Evolutionary conservation across 140 eudicot species (phyloP).

Genomic region (Ambrosia hybrid): DNA sequence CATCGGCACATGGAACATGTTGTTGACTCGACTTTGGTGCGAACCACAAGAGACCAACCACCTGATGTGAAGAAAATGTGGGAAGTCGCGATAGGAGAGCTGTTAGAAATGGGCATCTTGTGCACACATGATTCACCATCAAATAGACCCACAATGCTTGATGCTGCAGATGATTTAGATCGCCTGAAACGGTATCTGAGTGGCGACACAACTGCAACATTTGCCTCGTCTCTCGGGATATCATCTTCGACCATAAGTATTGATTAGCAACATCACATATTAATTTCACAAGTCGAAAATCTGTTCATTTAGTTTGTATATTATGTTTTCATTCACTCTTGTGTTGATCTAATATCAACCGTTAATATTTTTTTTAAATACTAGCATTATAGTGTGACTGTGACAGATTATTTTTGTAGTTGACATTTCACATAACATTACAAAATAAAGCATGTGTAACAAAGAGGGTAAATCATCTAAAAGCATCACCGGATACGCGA

Average conservation of each 20-base stretch:
- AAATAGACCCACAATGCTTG: constrained; percentile 61
- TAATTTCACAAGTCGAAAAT: not conserved
- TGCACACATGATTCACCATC: constrained; percentile 54
- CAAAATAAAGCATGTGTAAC: too few species aligned
- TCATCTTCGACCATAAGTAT: constrained; percentile 51
- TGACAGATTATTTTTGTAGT: too few species aligned
- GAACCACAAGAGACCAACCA: constrained; percentile 40
- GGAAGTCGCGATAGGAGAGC: constrained; percentile 49
- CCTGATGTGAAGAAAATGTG: constrained; percentile 51
- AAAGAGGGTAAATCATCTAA: too few species aligned
- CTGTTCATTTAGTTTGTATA: not conserved
- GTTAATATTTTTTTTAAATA: too few species aligned
- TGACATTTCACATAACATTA: not conserved
- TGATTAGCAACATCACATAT: not conserved
- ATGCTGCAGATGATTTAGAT: constrained; percentile 54
- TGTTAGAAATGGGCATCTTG: constrained; percentile 51
- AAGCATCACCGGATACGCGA: too few species aligned
- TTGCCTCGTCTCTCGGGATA: constrained; percentile 58
- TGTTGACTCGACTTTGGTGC: constrained; percentile 41
- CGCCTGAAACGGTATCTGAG: constrained; percentile 51
- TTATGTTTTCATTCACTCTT: not conserved
- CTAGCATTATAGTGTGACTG: too few species aligned
- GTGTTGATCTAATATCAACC: not conserved
- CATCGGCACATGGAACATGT: constrained; percentile 38
- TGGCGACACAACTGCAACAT: constrained; percentile 55